Percentiles rank a stretch among this genome's conserved stretches.
Conservation (phyloP, 2,329 filamentous ascomycete genomes). For the Epichloe elymi region DNA sequence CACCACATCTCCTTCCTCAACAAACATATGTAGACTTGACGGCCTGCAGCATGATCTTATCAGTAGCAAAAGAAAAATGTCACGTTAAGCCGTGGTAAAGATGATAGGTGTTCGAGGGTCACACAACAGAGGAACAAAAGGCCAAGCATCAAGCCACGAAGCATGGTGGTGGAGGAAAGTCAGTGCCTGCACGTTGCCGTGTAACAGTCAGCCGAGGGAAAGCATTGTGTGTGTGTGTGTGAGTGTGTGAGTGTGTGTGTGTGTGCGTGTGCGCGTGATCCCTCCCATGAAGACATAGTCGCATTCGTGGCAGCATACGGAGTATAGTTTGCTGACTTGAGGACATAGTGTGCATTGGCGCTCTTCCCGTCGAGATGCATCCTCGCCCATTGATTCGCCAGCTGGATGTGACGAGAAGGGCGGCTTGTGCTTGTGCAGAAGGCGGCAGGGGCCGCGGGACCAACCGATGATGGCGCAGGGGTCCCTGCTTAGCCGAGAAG, state of each 20-base stretch:
- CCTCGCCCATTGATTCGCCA: slow-evolving; percentile 7
- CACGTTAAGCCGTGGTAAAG: no score
- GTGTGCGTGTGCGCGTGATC: no score
- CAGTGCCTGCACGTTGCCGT: neutral
- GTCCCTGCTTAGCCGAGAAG: slow-evolving; percentile 9
- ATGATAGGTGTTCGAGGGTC: no score
- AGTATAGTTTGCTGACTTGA: neutral
- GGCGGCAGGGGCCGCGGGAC: slow-evolving; percentile 32
- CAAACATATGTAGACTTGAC: neutral
- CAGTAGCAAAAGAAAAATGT: no score
- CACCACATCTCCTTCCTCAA: neutral
- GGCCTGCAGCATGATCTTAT: neutral
- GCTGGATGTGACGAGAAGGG: slow-evolving; percentile 29
- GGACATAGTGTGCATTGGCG: slow-evolving; percentile 1
- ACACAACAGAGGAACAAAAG: no score
- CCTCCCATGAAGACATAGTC: neutral
- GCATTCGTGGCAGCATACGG: slow-evolving; percentile 5
- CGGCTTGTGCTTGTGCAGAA: slow-evolving; percentile 27
- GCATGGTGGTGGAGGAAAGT: no score
- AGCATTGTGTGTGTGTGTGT: neutral
- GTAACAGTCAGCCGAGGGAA: neutral
- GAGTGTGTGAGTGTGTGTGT: no score
- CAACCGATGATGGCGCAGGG: slow-evolving; percentile 28
- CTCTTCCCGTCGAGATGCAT: neutral
- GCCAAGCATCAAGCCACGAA: no score